Evolutionary conservation across 2,329 filamentous ascomycete species (phyloP).

Genomic region (Pestalotiopsis sp.): DNA sequence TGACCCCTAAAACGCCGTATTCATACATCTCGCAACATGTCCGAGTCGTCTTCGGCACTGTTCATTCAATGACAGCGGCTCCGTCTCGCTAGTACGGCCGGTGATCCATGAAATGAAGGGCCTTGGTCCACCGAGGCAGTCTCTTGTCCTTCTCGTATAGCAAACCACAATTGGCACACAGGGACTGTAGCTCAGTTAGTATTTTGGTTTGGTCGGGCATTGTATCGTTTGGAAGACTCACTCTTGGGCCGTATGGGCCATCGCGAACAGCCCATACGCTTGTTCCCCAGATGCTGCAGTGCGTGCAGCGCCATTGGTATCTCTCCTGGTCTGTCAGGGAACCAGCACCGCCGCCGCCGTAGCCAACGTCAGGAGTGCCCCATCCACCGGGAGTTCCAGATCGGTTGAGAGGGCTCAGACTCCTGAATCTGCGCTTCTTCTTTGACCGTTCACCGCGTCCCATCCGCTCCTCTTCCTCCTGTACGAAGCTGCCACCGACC

Average conservation of each 20-base stretch:
- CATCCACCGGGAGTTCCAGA: constrained; percentile 69
- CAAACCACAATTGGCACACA: constrained; percentile 93
- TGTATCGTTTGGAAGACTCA: constrained; percentile 47
- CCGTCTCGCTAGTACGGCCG: constrained; percentile 23
- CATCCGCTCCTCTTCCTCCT: constrained; percentile 78
- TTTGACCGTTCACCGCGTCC: constrained; percentile 90
- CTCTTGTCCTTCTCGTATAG: constrained; percentile 86
- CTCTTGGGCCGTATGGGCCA: constrained; percentile 81
- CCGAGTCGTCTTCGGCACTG: background rate
- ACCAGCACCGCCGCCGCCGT: constrained; percentile 68
- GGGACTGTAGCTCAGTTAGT: constrained; percentile 54
- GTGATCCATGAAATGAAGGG: constrained; percentile 57
- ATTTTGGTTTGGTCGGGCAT: background rate
- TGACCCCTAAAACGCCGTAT: constrained; percentile 14
- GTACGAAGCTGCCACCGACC: constrained; percentile 50
- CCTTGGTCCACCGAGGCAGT: constrained; percentile 76
- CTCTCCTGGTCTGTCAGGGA: constrained; percentile 78
- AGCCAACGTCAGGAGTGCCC: constrained; percentile 80
- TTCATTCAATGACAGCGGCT: background rate
- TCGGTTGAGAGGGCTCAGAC: constrained; percentile 78
- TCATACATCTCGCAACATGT: constrained; percentile 11
- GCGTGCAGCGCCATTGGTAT: constrained; percentile 81
- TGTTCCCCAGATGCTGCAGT: constrained; percentile 86
- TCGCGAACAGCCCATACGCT: constrained; percentile 95
- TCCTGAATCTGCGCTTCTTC: constrained; percentile 92